A percentile compares a stretch with the other conserved stretches of the same genome.
phyloP scores from a whole-genome alignment of 2,329 filamentous ascomycete genomes.

The Hansfordia pulvinata region DNA sequence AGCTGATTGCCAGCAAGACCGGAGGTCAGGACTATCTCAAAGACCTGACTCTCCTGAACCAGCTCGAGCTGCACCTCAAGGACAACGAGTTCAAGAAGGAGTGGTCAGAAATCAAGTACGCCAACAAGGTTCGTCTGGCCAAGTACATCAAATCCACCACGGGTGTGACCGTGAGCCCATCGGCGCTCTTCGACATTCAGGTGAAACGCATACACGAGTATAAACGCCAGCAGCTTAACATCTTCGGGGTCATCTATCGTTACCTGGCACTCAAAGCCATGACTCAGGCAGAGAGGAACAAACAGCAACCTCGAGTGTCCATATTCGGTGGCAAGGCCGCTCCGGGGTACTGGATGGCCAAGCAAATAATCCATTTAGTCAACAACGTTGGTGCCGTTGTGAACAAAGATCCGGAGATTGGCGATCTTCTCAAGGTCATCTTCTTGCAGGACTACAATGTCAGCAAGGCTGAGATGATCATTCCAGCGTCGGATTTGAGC shows the following conservation, averaged over 20 bases:
- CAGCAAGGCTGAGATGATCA: constrained; percentile 96
- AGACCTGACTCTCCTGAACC: constrained; percentile 75
- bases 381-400: constrained; percentile 83
- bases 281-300: constrained; percentile 73
- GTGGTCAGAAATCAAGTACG: constrained; percentile 93
- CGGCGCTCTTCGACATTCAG: constrained; percentile 87
- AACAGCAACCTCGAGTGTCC: constrained; percentile 74
- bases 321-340: constrained; percentile 98
- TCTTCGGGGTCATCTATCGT: constrained; percentile 92
- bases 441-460: constrained; percentile 99
- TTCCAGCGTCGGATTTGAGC: constrained; percentile 86
- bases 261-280: constrained; percentile 83
- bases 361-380: constrained; percentile 94
- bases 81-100: constrained; percentile 87
- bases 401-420: constrained; percentile 85
- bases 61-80: constrained; percentile 70
- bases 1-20: constrained; percentile 81
- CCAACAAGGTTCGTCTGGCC: constrained; percentile 86
- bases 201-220: constrained; percentile 99
- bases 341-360: constrained; percentile 99
- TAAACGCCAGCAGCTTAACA: constrained; percentile 97
- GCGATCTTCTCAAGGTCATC: constrained; percentile 89
- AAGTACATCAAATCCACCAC: constrained; percentile 79
- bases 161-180: constrained; percentile 72
- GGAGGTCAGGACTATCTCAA: constrained; percentile 78